Conservation (phyloP, 1,139 yeast species). For the Candida albicans region DNA sequence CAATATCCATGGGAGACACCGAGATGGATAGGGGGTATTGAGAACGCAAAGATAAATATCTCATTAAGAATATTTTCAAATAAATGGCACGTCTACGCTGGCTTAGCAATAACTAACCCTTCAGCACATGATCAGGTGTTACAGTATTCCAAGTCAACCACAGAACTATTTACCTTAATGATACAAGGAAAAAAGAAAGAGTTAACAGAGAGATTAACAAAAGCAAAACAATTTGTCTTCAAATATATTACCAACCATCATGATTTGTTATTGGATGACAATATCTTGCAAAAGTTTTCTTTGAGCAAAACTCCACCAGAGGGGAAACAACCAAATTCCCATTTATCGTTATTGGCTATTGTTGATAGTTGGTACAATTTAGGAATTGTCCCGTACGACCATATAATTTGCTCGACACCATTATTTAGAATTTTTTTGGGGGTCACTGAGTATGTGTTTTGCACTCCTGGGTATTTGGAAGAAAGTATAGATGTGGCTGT, state of each 20-base stretch:
- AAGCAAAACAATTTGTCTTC: slow-evolving; percentile 77
- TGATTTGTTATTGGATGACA: slow-evolving; percentile 73
- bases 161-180: slow-evolving; percentile 82
- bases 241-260: slow-evolving; percentile 57
- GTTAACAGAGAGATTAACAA: slow-evolving; percentile 54
- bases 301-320: slow-evolving; percentile 74
- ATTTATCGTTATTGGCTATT: slow-evolving; percentile 80
- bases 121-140: slow-evolving; percentile 89
- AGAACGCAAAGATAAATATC: slow-evolving; percentile 92
- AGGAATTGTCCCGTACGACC: slow-evolving; percentile 90
- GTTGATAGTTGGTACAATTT: slow-evolving; percentile 92
- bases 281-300: slow-evolving; percentile 75
- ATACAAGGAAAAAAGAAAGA: slow-evolving; percentile 64
- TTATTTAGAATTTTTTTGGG: slow-evolving; percentile 87
- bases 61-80: slow-evolving; percentile 87
- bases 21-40: slow-evolving; percentile 89
- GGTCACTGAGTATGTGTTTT: slow-evolving; percentile 86
- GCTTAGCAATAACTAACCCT: slow-evolving; percentile 92
- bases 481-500: slow-evolving; percentile 75
- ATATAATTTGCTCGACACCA: slow-evolving; percentile 95
- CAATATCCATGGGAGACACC: slow-evolving; percentile 93
- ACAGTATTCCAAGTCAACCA: slow-evolving; percentile 83
- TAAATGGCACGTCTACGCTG: slow-evolving; percentile 98
- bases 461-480: slow-evolving; percentile 79
- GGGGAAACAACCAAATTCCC: slow-evolving; percentile 79